Percentiles rank a stretch among this genome's conserved stretches.
Evolutionary conservation across 768 basidiomycete species (phyloP).

Genomic region (Nidularia sp.): DNA sequence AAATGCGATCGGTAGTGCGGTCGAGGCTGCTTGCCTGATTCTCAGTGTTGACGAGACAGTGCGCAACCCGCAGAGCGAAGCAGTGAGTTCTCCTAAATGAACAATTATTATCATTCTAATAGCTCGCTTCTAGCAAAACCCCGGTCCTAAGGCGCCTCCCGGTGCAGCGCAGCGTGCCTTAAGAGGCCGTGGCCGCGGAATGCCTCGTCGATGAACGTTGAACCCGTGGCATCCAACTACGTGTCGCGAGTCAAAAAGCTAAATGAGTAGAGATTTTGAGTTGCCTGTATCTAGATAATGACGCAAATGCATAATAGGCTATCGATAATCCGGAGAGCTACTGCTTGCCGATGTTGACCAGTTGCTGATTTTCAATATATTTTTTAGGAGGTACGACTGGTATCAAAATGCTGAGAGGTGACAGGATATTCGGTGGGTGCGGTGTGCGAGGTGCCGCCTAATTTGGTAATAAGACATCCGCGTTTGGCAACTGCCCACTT

Average conservation of each 20-base stretch:
- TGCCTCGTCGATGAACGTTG: conserved; percentile 56
- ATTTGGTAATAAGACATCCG: conserved; percentile 10
- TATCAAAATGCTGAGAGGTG: background rate
- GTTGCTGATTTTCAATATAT: too few species aligned
- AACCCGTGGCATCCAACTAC: too few species aligned
- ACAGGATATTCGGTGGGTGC: background rate
- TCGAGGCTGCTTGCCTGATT: conserved; percentile 95
- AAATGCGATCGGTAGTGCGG: conserved; percentile 93
- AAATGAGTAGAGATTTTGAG: background rate
- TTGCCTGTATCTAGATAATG: background rate
- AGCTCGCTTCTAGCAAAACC: conserved; percentile 46
- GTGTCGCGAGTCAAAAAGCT: background rate
- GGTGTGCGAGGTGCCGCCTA: background rate
- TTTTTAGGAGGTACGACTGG: too few species aligned
- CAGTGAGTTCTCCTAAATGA: conserved; percentile 44
- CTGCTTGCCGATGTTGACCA: too few species aligned
- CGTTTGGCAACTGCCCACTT: conserved; percentile 4
- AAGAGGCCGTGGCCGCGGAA: conserved; percentile 83
- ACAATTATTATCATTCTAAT: conserved; percentile 11
- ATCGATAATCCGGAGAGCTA: too few species aligned
- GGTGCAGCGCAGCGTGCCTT: conserved; percentile 85
- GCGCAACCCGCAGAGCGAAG: conserved; percentile 90
- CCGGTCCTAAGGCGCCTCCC: conserved; percentile 90
- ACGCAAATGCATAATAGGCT: too few species aligned
- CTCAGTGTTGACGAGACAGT: conserved; percentile 98